Conservation (phyloP, 169 alveolate species). For the Plasmodium vivax region DNA sequence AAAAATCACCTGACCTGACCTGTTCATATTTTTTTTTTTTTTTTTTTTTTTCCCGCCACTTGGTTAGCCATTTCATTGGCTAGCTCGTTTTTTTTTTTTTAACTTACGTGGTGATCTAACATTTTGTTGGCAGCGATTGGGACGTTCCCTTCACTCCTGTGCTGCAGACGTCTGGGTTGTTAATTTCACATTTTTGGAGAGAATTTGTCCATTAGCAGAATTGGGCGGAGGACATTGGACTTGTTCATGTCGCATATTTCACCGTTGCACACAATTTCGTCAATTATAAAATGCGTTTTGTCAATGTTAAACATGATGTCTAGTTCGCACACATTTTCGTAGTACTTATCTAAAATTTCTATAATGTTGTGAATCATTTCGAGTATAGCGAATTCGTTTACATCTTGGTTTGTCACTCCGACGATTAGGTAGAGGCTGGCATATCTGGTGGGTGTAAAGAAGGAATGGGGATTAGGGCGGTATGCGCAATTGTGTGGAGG, state of each 20-base stretch:
- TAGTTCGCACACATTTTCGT: slow-evolving; percentile 95
- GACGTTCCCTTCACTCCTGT: neutral
- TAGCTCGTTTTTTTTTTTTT: neutral
- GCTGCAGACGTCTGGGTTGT: neutral
- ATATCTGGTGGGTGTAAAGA: slow-evolving; percentile 89
- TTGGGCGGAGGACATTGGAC: slow-evolving; percentile 86
- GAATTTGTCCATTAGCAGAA: slow-evolving; percentile 31
- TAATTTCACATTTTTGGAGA: slow-evolving; percentile 39
- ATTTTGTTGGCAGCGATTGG: neutral
- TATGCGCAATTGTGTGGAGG: neutral
- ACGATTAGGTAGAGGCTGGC: slow-evolving; percentile 97
- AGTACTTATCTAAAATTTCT: slow-evolving; percentile 97
- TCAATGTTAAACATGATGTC: slow-evolving; percentile 98
- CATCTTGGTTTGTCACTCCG: slow-evolving; percentile 86
- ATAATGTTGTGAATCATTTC: slow-evolving; percentile 98
- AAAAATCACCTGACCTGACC: neutral
- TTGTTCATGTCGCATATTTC: slow-evolving; percentile 94
- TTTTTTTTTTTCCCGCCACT: neutral
- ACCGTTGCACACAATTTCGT: slow-evolving; percentile 97
- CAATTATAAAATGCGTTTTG: slow-evolving; percentile 98
- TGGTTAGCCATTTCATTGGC: neutral
- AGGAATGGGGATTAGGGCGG: slow-evolving; percentile 48
- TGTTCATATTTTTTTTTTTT: neutral
- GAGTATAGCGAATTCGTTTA: slow-evolving; percentile 95
- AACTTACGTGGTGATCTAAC: neutral